Evolutionary conservation across 2,329 filamentous ascomycete species (phyloP).

Genomic region (Colletotrichum sp.): DNA sequence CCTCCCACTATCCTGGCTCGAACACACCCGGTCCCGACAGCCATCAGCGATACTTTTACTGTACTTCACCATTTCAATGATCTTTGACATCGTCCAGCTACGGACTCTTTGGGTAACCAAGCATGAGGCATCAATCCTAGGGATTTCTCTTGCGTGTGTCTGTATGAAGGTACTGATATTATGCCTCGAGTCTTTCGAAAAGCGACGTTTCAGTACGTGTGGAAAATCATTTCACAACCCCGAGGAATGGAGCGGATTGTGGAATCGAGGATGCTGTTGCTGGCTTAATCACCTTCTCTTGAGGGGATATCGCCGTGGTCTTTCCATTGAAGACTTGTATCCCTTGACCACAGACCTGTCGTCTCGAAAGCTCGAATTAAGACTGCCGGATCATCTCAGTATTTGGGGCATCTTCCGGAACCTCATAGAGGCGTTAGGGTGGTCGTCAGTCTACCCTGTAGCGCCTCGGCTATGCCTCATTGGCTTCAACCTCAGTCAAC

Average conservation of each 20-base stretch:
- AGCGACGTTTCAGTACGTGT: background rate
- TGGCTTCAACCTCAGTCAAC: background rate
- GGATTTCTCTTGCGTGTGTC: slow-evolving; percentile 22
- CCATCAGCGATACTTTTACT: background rate
- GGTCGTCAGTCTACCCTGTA: fast-evolving
- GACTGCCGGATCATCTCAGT: no score
- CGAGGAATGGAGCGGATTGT: slow-evolving; percentile 37
- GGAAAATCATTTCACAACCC: slow-evolving; percentile 37
- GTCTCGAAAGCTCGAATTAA: background rate
- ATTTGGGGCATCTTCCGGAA: background rate
- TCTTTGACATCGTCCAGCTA: background rate
- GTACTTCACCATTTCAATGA: background rate
- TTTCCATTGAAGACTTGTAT: slow-evolving; percentile 31
- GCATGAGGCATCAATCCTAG: background rate
- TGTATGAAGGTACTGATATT: slow-evolving; percentile 23
- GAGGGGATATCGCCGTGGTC: slow-evolving; percentile 31
- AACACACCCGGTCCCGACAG: background rate
- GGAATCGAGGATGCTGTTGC: slow-evolving; percentile 31
- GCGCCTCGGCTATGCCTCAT: background rate
- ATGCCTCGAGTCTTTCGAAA: slow-evolving; percentile 24
- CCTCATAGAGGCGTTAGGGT: background rate
- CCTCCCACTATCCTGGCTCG: background rate
- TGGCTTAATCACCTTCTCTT: slow-evolving; percentile 40
- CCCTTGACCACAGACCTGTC: slow-evolving; percentile 3
- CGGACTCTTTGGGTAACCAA: background rate